Evolutionary conservation across 768 basidiomycete species (phyloP), one percentile per base, ranked within the genome.

Genomic region (Trametes cinnabarina): DNA sequence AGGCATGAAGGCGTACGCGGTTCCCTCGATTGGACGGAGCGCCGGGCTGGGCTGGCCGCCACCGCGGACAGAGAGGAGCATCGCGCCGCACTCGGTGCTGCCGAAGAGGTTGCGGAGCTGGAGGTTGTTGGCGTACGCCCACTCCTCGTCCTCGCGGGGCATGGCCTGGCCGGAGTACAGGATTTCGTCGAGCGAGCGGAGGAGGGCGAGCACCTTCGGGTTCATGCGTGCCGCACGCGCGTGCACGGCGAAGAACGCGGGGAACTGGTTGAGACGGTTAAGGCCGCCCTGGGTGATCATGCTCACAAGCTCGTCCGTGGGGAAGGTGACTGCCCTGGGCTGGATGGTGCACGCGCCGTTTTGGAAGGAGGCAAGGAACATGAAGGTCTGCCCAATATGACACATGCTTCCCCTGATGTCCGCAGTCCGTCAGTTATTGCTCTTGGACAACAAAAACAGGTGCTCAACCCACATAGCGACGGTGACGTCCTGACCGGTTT

Each of bases 371-470:
- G 87, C 85, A 63, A 89, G 72, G 57, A 90, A 75, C 82, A 88
- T 87, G 77, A 84, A 87, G 35, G 78, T 81, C 67, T 88, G 85
- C 26, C 72, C 87, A 58, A 89, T 88, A 71, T 88, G 88, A 69
- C 85, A 87, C 83, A 88, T 85, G 75, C 84, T 86, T 63, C 88
- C 86, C 77, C 87, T 87, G 73, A 20, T 7, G 23, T 63, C 61
- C 69, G 57, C 47, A 58, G 55, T 60, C 61, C 74, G 69, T 73
- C 69, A 75, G 51, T 41, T 23, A 25, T 26, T 44, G 17, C 14
- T n/a, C 6, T 12, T 22, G 14, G 17, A 19, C 2, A 42, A 14
- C 20, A n/a, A 25, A 20, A 17, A 7, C 44, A 26, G 52, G 43
- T 42, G 35, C 55, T 8, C 55, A 51, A 78, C 84, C 73, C 64